Evolutionary conservation across 2,329 filamentous ascomycete species (phyloP).

Genomic region (Talaromyces sp.): DNA sequence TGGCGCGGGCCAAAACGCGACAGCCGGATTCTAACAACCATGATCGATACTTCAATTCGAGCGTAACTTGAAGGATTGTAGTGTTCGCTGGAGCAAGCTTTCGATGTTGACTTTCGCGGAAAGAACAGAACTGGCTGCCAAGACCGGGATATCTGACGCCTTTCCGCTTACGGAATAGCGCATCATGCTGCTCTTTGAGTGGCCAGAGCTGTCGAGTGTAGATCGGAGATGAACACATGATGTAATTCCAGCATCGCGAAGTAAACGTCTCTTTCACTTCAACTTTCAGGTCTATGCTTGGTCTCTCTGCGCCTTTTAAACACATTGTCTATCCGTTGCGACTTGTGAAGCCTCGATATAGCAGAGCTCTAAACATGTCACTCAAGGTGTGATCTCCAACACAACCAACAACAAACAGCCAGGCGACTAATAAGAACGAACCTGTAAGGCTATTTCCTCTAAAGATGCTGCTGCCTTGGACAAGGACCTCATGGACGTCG

Average conservation of each 20-base stretch:
- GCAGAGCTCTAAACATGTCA: conserved; percentile 32
- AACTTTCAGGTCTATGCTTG: conserved; percentile 21
- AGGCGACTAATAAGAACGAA: not conserved
- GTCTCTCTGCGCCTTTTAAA: conserved; percentile 6
- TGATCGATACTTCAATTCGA: conserved; percentile 29
- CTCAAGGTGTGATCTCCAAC: conserved; percentile 27
- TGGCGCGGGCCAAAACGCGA: conserved; percentile 88
- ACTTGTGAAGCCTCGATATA: conserved; percentile 17
- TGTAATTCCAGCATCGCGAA: not conserved
- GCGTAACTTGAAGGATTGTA: not conserved
- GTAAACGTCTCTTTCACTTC: not conserved
- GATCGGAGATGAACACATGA: not conserved
- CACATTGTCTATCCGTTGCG: conserved; percentile 5
- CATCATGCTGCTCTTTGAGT: not conserved
- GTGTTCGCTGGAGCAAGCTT: not conserved
- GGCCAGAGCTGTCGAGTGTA: not conserved
- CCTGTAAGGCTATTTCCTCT: conserved; percentile 67
- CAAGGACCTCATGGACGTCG: conserved; percentile 82
- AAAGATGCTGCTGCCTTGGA: conserved; percentile 86
- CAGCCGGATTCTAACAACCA: conserved; percentile 92
- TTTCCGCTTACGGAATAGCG: not conserved
- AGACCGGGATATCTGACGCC: not conserved
- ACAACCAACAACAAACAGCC: not conserved
- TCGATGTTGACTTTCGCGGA: not conserved
- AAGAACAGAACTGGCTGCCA: not conserved